These are phyloP conservation scores for Alternaria gansuensis DNA, from an alignment of 2,329 filamentous ascomycete species.

Conservation along the genomic window DNA sequence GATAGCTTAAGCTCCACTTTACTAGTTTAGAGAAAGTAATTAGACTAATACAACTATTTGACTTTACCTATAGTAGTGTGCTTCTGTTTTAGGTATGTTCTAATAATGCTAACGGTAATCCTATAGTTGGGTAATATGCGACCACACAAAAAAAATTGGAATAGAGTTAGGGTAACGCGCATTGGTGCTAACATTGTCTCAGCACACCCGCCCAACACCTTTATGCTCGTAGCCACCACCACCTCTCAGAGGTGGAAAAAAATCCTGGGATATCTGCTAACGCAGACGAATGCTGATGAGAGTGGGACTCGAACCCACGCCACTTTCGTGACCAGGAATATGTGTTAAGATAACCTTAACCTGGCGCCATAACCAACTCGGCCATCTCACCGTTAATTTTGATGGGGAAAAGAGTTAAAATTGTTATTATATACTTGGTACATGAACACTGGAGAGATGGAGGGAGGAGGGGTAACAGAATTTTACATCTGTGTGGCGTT, in stretches of 20 bases:
- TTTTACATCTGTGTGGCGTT: neutral
- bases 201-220: too few species aligned
- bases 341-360: conserved; percentile 41
- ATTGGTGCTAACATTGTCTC: too few species aligned
- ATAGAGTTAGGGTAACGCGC: too few species aligned
- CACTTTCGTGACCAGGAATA: conserved; percentile 52
- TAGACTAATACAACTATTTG: too few species aligned
- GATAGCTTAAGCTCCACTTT: too few species aligned
- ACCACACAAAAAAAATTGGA: too few species aligned
- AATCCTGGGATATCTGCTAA: conserved; percentile 32
- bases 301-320: conserved; percentile 55
- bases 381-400: conserved; percentile 18
- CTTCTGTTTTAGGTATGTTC: too few species aligned
- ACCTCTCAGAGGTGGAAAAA: conserved; percentile 21
- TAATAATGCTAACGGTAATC: too few species aligned
- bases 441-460: neutral
- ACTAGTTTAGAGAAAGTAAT: too few species aligned
- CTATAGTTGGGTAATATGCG: too few species aligned
- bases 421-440: neutral
- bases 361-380: conserved; percentile 48
- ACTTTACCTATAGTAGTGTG: too few species aligned
- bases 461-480: neutral
- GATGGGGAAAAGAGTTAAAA: neutral
- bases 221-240: neutral
- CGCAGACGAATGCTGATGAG: conserved; percentile 50